phyloP scores from a whole-genome alignment of 2,329 filamentous ascomycete genomes.

The Alternaria alternata region DNA sequence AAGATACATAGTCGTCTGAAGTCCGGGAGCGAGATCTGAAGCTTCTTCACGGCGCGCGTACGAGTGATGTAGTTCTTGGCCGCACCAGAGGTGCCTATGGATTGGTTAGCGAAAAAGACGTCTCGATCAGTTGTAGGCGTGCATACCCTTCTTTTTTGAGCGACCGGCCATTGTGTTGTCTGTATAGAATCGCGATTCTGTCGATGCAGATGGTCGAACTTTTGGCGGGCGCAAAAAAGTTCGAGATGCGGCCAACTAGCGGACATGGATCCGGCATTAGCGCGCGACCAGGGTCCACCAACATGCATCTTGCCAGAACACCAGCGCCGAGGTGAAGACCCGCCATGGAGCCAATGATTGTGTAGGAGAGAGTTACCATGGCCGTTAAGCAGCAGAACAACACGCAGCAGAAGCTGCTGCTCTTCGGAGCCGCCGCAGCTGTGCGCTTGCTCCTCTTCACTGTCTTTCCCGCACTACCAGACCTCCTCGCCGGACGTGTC shows the following conservation, averaged over 20 bases:
- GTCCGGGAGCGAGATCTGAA: constrained; percentile 95
- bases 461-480: constrained; percentile 82
- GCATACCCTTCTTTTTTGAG: constrained; percentile 70
- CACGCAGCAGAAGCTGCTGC: constrained; percentile 64
- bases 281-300: constrained; percentile 29
- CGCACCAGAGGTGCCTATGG: constrained; percentile 78
- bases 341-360: constrained; percentile 22
- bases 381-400: constrained; percentile 56
- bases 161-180: constrained; percentile 43
- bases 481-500: constrained; percentile 86
- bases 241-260: constrained; percentile 33
- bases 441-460: constrained; percentile 82
- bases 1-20: constrained; percentile 99
- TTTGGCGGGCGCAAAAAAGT: constrained; percentile 42
- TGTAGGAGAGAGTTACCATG: constrained; percentile 50
- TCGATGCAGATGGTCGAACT: constrained; percentile 16
- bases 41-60: constrained; percentile 95
- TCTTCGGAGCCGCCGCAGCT: constrained; percentile 79
- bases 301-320: constrained; percentile 17
- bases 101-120: constrained; percentile 22
- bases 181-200: constrained; percentile 8
- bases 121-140: background rate
- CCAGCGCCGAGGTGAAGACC: constrained; percentile 4
- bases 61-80: constrained; percentile 99
- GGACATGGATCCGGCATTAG: constrained; percentile 31